A percentile compares a stretch with the other conserved stretches of the same genome.
phyloP scores from a whole-genome alignment of 1,139 yeast species.

The Wickerhamomyces sp. region DNA sequence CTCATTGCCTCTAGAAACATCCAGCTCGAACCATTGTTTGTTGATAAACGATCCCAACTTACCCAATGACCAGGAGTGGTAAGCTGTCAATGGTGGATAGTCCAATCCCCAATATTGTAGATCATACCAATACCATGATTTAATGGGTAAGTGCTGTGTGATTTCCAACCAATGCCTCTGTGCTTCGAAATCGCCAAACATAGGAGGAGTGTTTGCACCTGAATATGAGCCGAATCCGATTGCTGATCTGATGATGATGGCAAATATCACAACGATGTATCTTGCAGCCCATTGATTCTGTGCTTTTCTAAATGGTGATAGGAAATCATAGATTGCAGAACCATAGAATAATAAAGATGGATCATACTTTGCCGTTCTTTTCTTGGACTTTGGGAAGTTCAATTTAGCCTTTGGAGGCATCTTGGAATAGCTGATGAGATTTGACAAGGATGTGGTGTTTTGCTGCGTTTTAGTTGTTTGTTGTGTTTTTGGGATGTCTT shows the following conservation, averaged over 20 bases:
- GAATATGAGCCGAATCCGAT: constrained; percentile 88
- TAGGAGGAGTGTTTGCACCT: constrained; percentile 64
- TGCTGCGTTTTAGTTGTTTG: not conserved
- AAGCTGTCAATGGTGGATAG: constrained; percentile 96
- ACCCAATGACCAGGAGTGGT: constrained; percentile 81
- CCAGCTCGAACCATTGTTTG: constrained; percentile 71
- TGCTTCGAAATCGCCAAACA: constrained; percentile 95
- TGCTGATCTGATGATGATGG: constrained; percentile 73
- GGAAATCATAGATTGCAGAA: constrained; percentile 53
- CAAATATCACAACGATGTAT: constrained; percentile 68
- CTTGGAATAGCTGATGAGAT: not conserved
- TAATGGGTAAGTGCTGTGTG: constrained; percentile 68
- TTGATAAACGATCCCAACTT: constrained; percentile 60
- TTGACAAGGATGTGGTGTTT: not conserved
- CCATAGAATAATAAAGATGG: constrained; percentile 29
- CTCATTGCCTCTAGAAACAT: constrained; percentile 72
- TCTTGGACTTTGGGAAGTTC: not conserved
- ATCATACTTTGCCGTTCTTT: constrained; percentile 9
- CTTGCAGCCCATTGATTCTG: constrained; percentile 90
- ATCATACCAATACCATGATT: constrained; percentile 85
- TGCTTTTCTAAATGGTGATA: constrained; percentile 60
- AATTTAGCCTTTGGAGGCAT: not conserved
- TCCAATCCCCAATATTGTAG: constrained; percentile 94
- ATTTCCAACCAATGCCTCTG: constrained; percentile 98
- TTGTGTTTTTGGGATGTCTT: too few relatives aligned